Evolutionary conservation across 805 yeast species (phyloP).

Genomic region (Kluyveromyces nonfermentans): DNA sequence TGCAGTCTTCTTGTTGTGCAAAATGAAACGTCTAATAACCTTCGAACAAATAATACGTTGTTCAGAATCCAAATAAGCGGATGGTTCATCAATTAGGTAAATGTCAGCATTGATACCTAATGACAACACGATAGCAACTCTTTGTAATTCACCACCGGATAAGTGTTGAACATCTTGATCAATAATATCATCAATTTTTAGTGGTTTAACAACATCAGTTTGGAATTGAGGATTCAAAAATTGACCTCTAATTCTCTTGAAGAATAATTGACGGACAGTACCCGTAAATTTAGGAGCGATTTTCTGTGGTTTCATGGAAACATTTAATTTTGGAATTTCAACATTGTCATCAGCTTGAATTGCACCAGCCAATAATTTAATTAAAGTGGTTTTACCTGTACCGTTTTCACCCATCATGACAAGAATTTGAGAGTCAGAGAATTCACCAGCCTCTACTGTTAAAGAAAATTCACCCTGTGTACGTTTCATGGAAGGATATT

Average conservation of each 20-base stretch:
- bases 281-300: conserved; percentile 98
- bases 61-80: conserved; percentile 97
- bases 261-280: conserved; percentile 94
- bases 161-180: conserved; percentile 97
- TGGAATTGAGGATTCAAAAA: conserved; percentile 96
- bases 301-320: conserved; percentile 98
- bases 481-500: conserved; percentile 75
- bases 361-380: conserved; percentile 91
- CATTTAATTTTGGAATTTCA: conserved; percentile 78
- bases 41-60: conserved; percentile 99
- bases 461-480: conserved; percentile 95
- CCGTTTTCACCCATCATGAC: conserved; percentile 99
- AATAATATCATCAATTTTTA: conserved; percentile 84
- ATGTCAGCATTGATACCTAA: conserved; percentile 94
- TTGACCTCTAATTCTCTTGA: conserved; percentile 90
- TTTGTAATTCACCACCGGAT: conserved; percentile 99
- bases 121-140: conserved; percentile 95
- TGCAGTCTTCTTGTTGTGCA: conserved; percentile 98
- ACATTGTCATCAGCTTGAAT: conserved; percentile 79
- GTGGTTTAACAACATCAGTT: conserved; percentile 94
- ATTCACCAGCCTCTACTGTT: conserved; percentile 75
- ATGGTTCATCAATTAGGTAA: conserved; percentile 96
- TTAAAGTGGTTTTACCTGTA: conserved; percentile 98
- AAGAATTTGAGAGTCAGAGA: conserved; percentile 91
- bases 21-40: conserved; percentile 92